A percentile compares a stretch with the other conserved stretches of the same genome.
Conservation (phyloP, 805 yeast genomes). For the Torulaspora gathmanii region DNA sequence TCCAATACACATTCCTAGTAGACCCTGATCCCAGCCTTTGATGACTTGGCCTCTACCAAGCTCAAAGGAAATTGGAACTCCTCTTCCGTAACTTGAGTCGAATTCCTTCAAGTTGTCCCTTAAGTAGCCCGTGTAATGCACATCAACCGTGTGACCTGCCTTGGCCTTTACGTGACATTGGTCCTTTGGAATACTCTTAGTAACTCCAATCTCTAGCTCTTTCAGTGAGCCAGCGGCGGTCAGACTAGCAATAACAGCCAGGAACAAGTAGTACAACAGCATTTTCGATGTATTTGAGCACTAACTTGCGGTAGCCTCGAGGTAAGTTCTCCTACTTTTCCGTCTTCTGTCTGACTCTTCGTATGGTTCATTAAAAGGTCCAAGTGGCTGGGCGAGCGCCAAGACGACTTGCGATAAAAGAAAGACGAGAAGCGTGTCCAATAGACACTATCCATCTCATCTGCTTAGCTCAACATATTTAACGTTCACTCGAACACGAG, state of each 20-base stretch:
- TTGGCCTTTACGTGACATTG: constrained; percentile 56
- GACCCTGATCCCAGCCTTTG: constrained; percentile 87
- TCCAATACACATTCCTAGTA: constrained; percentile 79
- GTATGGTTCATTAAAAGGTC: too few relatives aligned
- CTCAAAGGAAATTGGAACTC: constrained; percentile 62
- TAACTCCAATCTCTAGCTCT: constrained; percentile 39
- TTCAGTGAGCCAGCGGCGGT: constrained; percentile 26
- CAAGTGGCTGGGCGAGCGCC: not conserved
- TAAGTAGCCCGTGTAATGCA: constrained; percentile 75
- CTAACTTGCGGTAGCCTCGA: not conserved
- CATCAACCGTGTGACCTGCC: constrained; percentile 63
- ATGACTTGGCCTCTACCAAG: constrained; percentile 80
- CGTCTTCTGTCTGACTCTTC: too few relatives aligned
- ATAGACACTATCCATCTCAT: not conserved
- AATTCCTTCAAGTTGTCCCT: constrained; percentile 60
- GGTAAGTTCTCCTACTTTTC: too few relatives aligned
- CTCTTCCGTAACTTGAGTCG: constrained; percentile 66
- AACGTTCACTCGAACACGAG: too few relatives aligned
- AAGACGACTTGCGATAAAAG: too few relatives aligned
- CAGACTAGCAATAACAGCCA: constrained; percentile 2
- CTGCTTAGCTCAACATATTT: not conserved
- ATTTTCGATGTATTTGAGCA: not conserved
- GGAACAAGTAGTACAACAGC: constrained; percentile 5
- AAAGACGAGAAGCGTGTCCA: not conserved
- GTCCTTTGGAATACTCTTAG: constrained; percentile 44